Base-by-base conservation (phyloP, 1,284 basidiomycete genomes). In the Ustilago trichophora region DNA sequence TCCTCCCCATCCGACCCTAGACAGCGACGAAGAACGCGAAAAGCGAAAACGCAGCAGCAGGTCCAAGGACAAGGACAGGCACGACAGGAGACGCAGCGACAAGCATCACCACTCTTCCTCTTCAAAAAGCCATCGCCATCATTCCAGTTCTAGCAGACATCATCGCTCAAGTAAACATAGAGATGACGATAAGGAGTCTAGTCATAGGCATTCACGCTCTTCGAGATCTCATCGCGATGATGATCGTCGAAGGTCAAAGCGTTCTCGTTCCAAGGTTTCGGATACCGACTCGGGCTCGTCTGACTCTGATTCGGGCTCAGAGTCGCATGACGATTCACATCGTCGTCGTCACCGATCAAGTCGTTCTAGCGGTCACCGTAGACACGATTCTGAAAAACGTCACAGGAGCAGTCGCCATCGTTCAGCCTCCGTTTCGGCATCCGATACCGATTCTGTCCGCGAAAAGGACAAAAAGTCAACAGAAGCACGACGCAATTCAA, bases 21-120 rank as follows among this genome's bases (percentile, higher is more conserved):
- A 70, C 24, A 67, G 65, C 16, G 69, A 68, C 6, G 59, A 67
- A 7, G 73, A 76, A 35, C 47, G 60, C 15, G 70, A 75, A 25
- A 57, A 66, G 31, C 46, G 58, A 18, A 62, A 54, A 24, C 55
- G 44, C 18, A 54, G 57, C 38, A 43, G 43, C 29, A 59, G 48
- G 38, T 43, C 55, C 37, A 60, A 43, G 36, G 46, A 59, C 33
- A 53, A 40, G 25, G 37, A 59, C 26, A 35, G 53, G 25, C 38
- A 49, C 25, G 40, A 51, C 27, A 31, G 34, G 15, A 46, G 41
- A 11, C 49, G 49, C 33, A 50, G 55, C 31, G 51, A 58, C 51
- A 58, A 29, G 45, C 26, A n/a, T n/a, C n/a, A 26, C 16, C 60
- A 49, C 36, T 58, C 54, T 19, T 59, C 47, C 15, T 29, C 38